Evolutionary conservation across 202 grass and related monocot genomes (phyloP), one percentile per base, ranked within the genome.

Genomic region (Hordeum pubiflorum): DNA sequence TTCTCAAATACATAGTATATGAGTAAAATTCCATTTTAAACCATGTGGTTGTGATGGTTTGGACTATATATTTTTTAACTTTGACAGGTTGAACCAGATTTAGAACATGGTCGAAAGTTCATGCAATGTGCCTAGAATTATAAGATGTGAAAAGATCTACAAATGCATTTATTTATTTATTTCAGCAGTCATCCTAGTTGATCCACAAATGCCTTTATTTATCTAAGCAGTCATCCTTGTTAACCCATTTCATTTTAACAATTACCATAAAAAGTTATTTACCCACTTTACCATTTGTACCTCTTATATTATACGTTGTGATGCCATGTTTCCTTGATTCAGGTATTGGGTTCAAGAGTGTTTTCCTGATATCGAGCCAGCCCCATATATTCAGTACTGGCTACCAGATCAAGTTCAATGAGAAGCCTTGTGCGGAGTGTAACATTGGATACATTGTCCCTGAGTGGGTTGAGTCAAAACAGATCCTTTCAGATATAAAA

Each of bases 381-480:
- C 90, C 93, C 3, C 78, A 97, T 58, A 92, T 97, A 33, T 97
- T 97, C 69, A 97, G 93, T 67, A 97, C 92, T 21, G 88, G 93
- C 2, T 97, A 97, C 57, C 83, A 97, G 44, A 96, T 96, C 4
- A 69, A 69, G 38, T 69, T 69, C 20, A 39, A 21, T 24, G 66
- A 43, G 66, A 69, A 69, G 66, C 66, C 66, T 69, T 69, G 66
- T 15, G 5, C 21, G 23, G 66, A 69, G 12, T 69, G 37, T 23
- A 69, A 69, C 11, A 50, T 97, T 38, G 91, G 93, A 27, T 97
- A 93, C 63, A 91, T 97, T 83, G 93, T 97, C 7, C 93, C 93
- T 48, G 40, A 89, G 50, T 97, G 93, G 91, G 86, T 97, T 4
- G 86, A 91, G 8, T 69, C 81, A 0, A 75, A 63, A n/a, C 81